Base-by-base conservation (phyloP, 257 asterid species). In the Leptodermis oblonga region DNA sequence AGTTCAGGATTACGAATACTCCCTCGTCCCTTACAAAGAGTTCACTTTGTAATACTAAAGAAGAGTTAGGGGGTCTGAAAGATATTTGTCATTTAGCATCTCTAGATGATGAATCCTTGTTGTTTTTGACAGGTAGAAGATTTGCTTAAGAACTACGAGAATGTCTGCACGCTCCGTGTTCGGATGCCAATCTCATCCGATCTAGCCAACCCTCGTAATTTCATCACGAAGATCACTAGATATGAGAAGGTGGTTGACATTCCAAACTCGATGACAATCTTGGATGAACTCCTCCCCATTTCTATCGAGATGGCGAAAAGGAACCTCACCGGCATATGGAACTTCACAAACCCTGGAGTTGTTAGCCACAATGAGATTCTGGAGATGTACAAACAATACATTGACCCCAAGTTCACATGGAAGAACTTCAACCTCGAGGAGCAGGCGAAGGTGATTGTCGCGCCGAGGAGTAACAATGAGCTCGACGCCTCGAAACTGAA, bases 241-340 rank as follows among this genome's bases (percentile, higher is more conserved):
- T 87, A 90, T 17, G 89, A 86, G 46, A 90, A 84, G 81, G 96
- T 87, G 4, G 96, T 90, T 37, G 18, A 90, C 74, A 90, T 90
- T 12, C 96, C 95, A n/a, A 90, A 90, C 82, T 87, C 95, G 14
- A 90, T 90, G 95, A 90, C 95, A 34, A 83, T 90, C 76, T 75
- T 90, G 51, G 96, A 90, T 4, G 96, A 89, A 73, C 96, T 89
- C 73, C 92, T 89, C 56, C 96, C 95, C 7, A 80, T 89, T 39
- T 89, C 96, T 74, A 76, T 90, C 53, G 96, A 90, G 82, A 90
- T 90, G 95, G 96, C 92, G 7, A 89, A 89, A 76, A 82, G 95
- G 73, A 85, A 89, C 73, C 86, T 89, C 66, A 90, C 95, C 6
- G 96, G 96, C 7, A 82, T 87, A 67, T 90, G 81, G 76, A 90